Base-by-base conservation (phyloP, 1,284 basidiomycete species). In the Neonothopanus nambi region DNA sequence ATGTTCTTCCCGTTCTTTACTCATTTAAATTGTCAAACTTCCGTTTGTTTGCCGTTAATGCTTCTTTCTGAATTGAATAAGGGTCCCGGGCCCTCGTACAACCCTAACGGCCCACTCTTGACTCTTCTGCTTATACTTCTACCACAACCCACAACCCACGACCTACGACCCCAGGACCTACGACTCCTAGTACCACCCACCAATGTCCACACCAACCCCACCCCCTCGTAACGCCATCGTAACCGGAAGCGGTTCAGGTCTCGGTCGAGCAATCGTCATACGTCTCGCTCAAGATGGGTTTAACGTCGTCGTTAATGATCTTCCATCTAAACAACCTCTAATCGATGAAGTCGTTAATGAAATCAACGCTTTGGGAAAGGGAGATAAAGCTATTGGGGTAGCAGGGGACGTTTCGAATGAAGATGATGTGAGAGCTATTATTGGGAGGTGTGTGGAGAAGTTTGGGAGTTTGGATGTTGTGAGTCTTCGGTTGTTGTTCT, bases 381-480 rank as follows among this genome's bases (percentile, higher is more conserved):
- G 50, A 17, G 57, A 59, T 3, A 43, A 51, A 17, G 57, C 59
- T 3, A 43, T 52, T 20, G 38, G 53, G 9, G 8, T 63, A 0
- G 15, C 46, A 2, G 67, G 59, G 15, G 65, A 70, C 47, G 63
- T 69, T 17, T 62, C 60, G 3, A 21, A 60, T 2, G 71, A 71
- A 23, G 55, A 64, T 1, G 57, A 68, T 18, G 70, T 73, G 9
- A 64, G 67, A 52, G 59, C 41, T 3, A 64, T 71, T 59, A 49
- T 72, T 17, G 55, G 65, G 7, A 54, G 43, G 13, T 52, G 51
- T 4, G 67, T 69, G 1, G 51, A 59, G 42, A 46, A 60, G 8
- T 56, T 67, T 13, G 72, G 65, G 5, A 57, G 59, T 24, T 59
- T 73, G 13, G 64, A 71, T 39, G 65, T 74, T 40, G 72, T 71